Evolutionary conservation across 1,139 yeast genomes (phyloP), one percentile per base, ranked within the genome.

Genomic region (Zygoascus sp.): DNA sequence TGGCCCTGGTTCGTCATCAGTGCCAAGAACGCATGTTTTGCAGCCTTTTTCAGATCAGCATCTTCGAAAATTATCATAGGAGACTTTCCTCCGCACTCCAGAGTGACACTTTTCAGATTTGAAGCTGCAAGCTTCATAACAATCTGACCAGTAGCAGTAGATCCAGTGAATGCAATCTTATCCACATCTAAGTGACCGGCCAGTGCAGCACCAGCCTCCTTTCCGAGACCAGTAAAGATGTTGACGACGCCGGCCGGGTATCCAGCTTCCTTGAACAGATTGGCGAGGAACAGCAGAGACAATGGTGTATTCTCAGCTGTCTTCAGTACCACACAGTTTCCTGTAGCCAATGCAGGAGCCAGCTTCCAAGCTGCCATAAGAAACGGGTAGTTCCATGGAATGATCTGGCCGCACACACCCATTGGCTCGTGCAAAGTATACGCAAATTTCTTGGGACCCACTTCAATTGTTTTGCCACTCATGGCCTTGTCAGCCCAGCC

Each of bases 341-440:
- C 92, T 51, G 92, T 77, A 50, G 86, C 89, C 57, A 85, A 68
- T 51, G 90, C 89, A 39, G 94, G 92, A 46, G 83, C 90, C 50
- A 85, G 45, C 52, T 61, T 62, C 95, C 95, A 85, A 20, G 86
- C 70, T 59, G 81, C 75, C 87, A 85, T 83, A 68, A 82, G 74
- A 58, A 84, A 63, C 54, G 95, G 95, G 77, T 83, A 87, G 68
- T 87, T 87, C 95, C 95, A 87, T 54, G 96, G 95, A 53, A 86
- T 85, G 59, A 87, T 84, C 64, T 84, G 90, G 50, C 92, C 95
- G 69, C 90, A 83, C 43, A 87, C 92, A 59, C 95, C 95, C 55
- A 83, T 69, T 52, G 95, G 95, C 65, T 85, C 94, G 54, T 77
- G 75, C 49, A 70, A 62, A 16, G 83, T 77, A 68, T 79, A 84